Evolutionary conservation across 208 protist genomes (phyloP).

Genomic region (Tetramitus jugosus): DNA sequence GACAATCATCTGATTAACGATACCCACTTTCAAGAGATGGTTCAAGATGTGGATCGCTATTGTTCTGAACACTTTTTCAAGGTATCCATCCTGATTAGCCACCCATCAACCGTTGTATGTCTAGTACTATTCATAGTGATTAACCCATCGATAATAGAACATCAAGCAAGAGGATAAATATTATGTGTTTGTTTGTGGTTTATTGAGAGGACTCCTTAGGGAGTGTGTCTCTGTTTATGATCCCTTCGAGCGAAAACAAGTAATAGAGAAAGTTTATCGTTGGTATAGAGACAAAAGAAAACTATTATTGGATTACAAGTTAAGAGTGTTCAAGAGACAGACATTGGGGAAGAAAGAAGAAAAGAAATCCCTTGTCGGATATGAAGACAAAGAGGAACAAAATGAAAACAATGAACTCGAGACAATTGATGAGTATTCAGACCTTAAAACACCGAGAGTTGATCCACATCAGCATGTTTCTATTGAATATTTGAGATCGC

Average conservation of each 20-base stretch:
- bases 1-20: conserved; percentile 3
- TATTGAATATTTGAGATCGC: too few relatives aligned
- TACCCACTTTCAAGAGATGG: conserved; percentile 7
- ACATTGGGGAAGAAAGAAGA: background rate
- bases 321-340: background rate
- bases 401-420: background rate
- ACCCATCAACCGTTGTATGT: background rate
- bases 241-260: background rate
- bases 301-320: background rate
- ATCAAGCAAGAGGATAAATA: background rate
- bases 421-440: background rate
- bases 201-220: background rate
- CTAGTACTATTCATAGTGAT: background rate
- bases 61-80: conserved; percentile 3
- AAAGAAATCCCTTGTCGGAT: background rate
- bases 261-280: background rate
- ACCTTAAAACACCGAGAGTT: too few relatives aligned
- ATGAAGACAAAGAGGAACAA: background rate
- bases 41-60: background rate
- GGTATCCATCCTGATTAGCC: background rate
- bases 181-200: background rate
- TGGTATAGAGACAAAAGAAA: conserved; percentile 16
- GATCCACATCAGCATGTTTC: too few relatives aligned
- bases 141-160: background rate
- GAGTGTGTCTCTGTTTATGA: background rate